A percentile compares a stretch with the other conserved stretches of the same genome.
These are phyloP conservation scores for Euphorbia peplus DNA, from an alignment of 345 rosid genomes.

Conservation along the genomic window DNA sequence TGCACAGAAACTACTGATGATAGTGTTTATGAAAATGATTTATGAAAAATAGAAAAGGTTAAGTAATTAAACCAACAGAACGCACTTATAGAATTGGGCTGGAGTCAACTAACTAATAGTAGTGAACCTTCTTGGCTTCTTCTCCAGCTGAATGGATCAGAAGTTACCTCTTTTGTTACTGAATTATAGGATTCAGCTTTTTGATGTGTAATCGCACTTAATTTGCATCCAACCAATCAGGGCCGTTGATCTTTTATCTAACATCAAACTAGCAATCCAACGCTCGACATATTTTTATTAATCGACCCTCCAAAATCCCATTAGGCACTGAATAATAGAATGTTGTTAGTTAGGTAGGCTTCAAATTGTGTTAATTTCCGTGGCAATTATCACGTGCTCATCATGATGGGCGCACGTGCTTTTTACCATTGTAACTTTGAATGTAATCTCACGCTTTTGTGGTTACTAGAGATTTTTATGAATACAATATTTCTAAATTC, in stretches of 20 bases:
- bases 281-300: constrained; percentile 7
- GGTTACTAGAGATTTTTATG: neutral
- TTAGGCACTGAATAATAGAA: neutral
- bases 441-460: neutral
- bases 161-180: constrained; percentile 11
- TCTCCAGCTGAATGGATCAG: neutral
- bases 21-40: too few species aligned
- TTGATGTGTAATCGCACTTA: constrained; percentile 28
- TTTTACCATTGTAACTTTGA: neutral
- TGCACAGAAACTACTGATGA: too few species aligned
- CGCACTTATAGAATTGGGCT: neutral
- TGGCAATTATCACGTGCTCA: neutral
- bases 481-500: too few species aligned
- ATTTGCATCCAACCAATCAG: neutral
- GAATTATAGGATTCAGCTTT: neutral
- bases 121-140: constrained; percentile 17
- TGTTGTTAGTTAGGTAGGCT: neutral
- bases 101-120: neutral
- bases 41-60: neutral
- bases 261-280: constrained; percentile 7
- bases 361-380: neutral
- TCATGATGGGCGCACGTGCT: neutral
- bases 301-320: neutral
- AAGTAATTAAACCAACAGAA: neutral
- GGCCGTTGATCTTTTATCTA: constrained; percentile 7